Evolutionary conservation across 768 basidiomycete species (phyloP), one percentile per base, ranked within the genome.

Genomic region (Agaricus blazei): DNA sequence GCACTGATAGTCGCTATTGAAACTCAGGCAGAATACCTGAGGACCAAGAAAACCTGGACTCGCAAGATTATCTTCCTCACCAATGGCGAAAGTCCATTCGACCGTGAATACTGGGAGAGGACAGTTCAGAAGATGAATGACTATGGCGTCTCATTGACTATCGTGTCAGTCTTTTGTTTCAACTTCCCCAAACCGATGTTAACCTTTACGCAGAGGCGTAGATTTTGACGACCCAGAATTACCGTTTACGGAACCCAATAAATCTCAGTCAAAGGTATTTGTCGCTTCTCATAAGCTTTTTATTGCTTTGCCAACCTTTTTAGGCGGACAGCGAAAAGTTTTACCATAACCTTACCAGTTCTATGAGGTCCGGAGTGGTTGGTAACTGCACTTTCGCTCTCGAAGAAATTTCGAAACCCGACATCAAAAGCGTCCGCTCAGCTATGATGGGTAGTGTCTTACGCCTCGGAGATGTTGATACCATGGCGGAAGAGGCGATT

Each of bases 1-100:
- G 93, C 87, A 4, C 69, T 98, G 29, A 87, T 97, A 58, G 92
- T 97, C 8, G 91, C 79, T 2, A 78, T 93, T 49, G 87, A 96
- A 67, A 87, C 89, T 2, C 87, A 98, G 63, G 76, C 80, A 34
- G 63, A 69, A 1, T 81, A 90, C 63, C 75, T 94, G 36, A 75
- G 67, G 29, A 82, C 70, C 23, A 97, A 92, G 70, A 82, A 80
- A 62, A 82, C 85, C 0, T 96, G 92, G 92, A 89, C 88, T 1
- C 81, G 91, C 51, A 94, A 88, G 71, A 74, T 96, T 2, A 77
- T 88, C 37, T 63, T 98, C 14, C 67, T 98, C 19, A 98, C 96
- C 0, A 93, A 98, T 63, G 95, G 87, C 61, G 84, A 89, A 69
- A 82, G 75, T 37, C 82, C 81, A 3, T 82, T 89, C 53, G 84